phyloP scores from a whole-genome alignment of 441 rosid genomes.

The Euphorbia schlechtendalii region DNA sequence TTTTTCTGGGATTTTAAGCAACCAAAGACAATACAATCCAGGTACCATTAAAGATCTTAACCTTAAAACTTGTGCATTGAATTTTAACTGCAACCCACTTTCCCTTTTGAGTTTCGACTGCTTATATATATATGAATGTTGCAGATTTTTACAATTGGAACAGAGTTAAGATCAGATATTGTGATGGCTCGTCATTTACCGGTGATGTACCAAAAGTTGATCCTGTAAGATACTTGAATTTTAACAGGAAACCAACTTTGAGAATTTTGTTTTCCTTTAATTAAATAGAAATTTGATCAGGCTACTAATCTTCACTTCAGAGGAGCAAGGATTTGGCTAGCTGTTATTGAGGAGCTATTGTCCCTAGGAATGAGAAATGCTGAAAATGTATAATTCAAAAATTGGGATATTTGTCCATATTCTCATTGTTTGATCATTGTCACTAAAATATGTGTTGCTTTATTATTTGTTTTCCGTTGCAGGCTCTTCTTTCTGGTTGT shows the following conservation, averaged over 20 bases:
- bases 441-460: background rate
- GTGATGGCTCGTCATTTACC: slow-evolving; percentile 88
- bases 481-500: slow-evolving; percentile 97
- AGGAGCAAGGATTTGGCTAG: slow-evolving; percentile 84
- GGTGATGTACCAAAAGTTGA: slow-evolving; percentile 68
- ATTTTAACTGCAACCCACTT: background rate
- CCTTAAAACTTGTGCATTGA: background rate
- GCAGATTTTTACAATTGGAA: slow-evolving; percentile 94
- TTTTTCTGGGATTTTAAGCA: slow-evolving; percentile 62
- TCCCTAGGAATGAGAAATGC: slow-evolving; percentile 82
- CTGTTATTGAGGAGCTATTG: slow-evolving; percentile 69
- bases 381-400: slow-evolving; percentile 37
- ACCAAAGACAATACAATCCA: slow-evolving; percentile 43
- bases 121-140: slow-evolving; percentile 8
- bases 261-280: slow-evolving; percentile 14
- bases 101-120: too few species aligned
- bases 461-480: background rate
- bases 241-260: slow-evolving; percentile 11
- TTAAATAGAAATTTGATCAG: slow-evolving; percentile 42
- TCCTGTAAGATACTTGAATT: slow-evolving; percentile 46
- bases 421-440: background rate
- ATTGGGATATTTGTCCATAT: background rate
- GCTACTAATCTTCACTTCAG: slow-evolving; percentile 88
- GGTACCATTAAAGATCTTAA: slow-evolving; percentile 28
- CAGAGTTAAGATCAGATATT: slow-evolving; percentile 81